These are phyloP conservation scores for Staphylotrichum longicolle DNA, from an alignment of 495 filamentous ascomycete genomes.

Conservation along the genomic window DNA sequence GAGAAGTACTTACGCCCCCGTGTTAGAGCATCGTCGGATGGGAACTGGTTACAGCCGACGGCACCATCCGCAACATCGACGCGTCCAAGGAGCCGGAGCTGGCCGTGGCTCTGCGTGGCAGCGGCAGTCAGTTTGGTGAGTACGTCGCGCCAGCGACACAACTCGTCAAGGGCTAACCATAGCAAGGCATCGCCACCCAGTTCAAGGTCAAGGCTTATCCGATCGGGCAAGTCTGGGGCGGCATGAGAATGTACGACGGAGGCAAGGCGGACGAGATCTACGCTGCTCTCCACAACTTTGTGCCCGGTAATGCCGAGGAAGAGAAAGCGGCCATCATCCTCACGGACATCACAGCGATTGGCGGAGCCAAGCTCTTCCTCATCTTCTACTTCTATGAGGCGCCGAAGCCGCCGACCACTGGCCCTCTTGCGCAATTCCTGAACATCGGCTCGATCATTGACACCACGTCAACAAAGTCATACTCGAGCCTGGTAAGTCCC, in stretches of 20 bases:
- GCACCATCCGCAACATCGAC: not conserved
- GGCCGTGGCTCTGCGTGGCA: not conserved
- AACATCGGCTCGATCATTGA: not conserved
- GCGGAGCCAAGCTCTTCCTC: not conserved
- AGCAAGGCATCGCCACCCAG: not conserved
- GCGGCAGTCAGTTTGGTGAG: slow-evolving; percentile 1
- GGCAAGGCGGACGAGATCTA: not conserved
- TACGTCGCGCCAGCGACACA: not conserved
- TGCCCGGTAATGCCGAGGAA: not conserved
- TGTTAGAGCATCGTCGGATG: not conserved
- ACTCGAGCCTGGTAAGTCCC: not conserved
- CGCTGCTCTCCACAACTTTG: slow-evolving; percentile 2
- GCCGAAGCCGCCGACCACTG: not conserved
- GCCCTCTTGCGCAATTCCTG: slow-evolving; percentile 1
- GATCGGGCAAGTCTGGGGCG: slow-evolving; percentile 1
- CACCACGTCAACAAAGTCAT: not conserved
- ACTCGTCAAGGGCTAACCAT: not conserved
- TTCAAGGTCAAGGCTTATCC: slow-evolving; percentile 1
- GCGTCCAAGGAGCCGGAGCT: not conserved
- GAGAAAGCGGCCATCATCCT: not conserved
- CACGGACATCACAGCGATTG: not conserved
- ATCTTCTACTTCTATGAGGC: not conserved
- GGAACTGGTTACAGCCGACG: not conserved
- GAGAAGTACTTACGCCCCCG: too few species aligned
- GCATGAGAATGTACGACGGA: not conserved